A percentile compares a stretch with the other conserved stretches of the same genome.
Conservation (phyloP, 192 early-diverging fungal genomes). For the Entomortierella parvispora region DNA sequence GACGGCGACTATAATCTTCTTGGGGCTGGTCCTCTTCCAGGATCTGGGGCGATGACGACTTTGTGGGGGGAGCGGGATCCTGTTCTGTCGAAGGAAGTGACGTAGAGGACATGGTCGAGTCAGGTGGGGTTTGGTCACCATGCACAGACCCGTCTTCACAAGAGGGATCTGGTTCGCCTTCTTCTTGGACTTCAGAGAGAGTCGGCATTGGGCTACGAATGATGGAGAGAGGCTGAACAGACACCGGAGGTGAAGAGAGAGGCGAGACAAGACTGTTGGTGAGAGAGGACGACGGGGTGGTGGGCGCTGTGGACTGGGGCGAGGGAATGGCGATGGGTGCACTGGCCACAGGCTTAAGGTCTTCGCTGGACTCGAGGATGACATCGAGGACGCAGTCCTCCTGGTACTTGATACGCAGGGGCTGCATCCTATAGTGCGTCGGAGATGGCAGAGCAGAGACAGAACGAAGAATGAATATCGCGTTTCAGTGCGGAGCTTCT, state of each 20-base stretch:
- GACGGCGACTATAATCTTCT: no score
- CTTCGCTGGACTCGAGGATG: background rate
- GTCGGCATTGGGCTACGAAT: background rate
- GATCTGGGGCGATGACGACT: no score
- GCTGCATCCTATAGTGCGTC: background rate
- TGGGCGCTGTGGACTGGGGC: background rate
- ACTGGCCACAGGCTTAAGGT: background rate
- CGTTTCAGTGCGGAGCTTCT: no score
- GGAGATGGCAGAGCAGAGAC: no score
- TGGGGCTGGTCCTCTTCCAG: no score
- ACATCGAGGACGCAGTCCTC: slow-evolving; percentile 2
- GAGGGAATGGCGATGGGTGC: slow-evolving; percentile 6
- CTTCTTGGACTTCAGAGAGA: slow-evolving; percentile 2
- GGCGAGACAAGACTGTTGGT: background rate
- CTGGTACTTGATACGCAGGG: slow-evolving; percentile 2
- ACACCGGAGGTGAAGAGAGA: background rate
- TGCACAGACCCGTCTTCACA: no score
- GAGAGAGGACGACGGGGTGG: background rate
- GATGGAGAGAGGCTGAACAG: background rate
- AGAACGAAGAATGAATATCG: no score
- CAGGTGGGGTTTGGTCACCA: no score
- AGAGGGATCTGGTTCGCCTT: background rate
- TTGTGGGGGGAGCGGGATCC: no score
- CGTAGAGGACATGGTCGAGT: no score
- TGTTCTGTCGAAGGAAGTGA: no score